These are phyloP conservation scores for Pilasporangium apinafurcum DNA, from an alignment of 352 stramenopile species.

Conservation along the genomic window DNA sequence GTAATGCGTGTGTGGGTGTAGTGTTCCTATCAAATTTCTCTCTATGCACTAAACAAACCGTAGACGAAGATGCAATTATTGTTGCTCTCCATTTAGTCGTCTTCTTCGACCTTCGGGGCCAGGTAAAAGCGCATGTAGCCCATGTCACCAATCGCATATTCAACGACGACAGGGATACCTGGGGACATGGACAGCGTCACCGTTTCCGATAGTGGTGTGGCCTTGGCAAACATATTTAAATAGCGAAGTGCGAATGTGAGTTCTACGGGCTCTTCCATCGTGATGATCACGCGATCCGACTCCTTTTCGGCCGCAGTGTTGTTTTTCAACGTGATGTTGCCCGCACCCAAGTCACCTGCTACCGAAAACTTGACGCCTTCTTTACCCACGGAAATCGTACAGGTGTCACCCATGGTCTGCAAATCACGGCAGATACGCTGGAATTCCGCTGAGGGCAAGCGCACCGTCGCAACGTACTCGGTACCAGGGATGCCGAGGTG, in stretches of 20 bases:
- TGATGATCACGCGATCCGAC: slow-evolving; percentile 93
- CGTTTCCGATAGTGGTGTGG: slow-evolving; percentile 91
- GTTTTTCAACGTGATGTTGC: slow-evolving; percentile 94
- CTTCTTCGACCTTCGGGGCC: slow-evolving; percentile 99
- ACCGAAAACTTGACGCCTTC: slow-evolving; percentile 98
- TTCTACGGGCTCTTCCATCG: slow-evolving; percentile 98
- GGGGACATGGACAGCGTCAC: slow-evolving; percentile 98
- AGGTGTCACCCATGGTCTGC: slow-evolving; percentile 98
- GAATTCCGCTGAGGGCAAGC: slow-evolving; percentile 96
- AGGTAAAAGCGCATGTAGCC: slow-evolving; percentile 99
- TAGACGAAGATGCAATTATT: too few relatives aligned
- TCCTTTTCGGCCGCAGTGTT: slow-evolving; percentile 85
- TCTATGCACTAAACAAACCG: not conserved
- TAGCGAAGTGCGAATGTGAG: slow-evolving; percentile 99
- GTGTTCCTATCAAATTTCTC: too few relatives aligned
- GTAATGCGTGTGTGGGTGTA: too few relatives aligned
- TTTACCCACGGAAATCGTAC: slow-evolving; percentile 94
- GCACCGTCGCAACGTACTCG: slow-evolving; percentile 95
- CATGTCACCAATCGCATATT: slow-evolving; percentile 98
- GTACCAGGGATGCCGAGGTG: slow-evolving; percentile 98
- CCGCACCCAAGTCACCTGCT: slow-evolving; percentile 93
- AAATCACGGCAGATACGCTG: slow-evolving; percentile 98
- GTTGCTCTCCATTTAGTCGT: slow-evolving; percentile 57
- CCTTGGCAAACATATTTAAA: slow-evolving; percentile 99
- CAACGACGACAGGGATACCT: slow-evolving; percentile 97